Conservation (phyloP, 2,329 filamentous ascomycete species). For the Beauveria brongniartii region DNA sequence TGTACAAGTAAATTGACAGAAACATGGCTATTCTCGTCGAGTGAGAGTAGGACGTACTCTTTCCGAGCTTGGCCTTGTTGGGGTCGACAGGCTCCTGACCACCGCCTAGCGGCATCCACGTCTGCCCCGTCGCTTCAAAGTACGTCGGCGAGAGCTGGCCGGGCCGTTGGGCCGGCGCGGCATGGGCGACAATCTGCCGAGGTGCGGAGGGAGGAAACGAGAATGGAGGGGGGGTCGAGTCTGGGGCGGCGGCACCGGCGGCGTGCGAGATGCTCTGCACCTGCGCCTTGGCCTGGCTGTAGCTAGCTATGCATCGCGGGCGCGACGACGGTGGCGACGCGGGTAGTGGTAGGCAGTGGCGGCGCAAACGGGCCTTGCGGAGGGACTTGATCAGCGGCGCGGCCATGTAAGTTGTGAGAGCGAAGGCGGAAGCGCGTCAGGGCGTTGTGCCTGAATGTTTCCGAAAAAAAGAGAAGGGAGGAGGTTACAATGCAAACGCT, state of each 20-base stretch:
- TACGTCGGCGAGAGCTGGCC: conserved; percentile 18
- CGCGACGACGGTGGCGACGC: background rate
- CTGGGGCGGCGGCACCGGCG: background rate
- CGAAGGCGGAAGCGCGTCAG: background rate
- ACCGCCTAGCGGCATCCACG: conserved; percentile 19
- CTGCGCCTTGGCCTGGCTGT: conserved; percentile 23
- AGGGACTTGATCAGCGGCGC: background rate
- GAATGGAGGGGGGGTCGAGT: background rate
- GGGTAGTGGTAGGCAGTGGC: background rate
- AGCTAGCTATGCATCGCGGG: conserved; percentile 21
- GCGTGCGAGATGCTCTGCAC: conserved; percentile 17
- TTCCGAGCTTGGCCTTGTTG: conserved; percentile 55
- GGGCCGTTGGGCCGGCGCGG: conserved; percentile 5
- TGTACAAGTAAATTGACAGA: background rate
- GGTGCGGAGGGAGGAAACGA: background rate
- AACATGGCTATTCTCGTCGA: no score
- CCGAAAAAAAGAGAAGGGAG: background rate
- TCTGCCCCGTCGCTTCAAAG: conserved; percentile 25
- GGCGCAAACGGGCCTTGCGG: conserved; percentile 5
- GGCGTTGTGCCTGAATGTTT: background rate
- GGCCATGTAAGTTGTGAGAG: background rate
- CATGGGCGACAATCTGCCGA: conserved; percentile 6
- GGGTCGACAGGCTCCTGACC: conserved; percentile 37
- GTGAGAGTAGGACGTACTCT: conserved; percentile 37
- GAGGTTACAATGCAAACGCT: background rate